These are phyloP conservation scores for Mrakia frigida DNA, from an alignment of 768 basidiomycete species.

Conservation along the genomic window DNA sequence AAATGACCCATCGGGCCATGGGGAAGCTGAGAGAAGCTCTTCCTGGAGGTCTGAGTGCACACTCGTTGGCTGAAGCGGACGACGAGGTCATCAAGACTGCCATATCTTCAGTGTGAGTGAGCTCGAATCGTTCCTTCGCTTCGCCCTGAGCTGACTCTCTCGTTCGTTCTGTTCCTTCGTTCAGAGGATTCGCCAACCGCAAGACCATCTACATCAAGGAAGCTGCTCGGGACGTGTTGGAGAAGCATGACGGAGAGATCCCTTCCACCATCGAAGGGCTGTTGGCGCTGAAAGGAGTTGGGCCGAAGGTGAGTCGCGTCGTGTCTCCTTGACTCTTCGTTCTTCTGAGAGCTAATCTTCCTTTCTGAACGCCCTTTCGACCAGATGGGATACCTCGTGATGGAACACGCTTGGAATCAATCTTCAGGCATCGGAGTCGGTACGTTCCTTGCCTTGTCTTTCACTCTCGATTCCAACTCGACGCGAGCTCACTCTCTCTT, in stretches of 20 bases:
- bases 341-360: not conserved
- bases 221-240: conserved; percentile 15
- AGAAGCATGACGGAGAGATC: conserved; percentile 22
- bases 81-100: conserved; percentile 14
- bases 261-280: conserved; percentile 24
- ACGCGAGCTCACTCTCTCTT: not conserved
- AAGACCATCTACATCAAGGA: conserved; percentile 28
- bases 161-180: not conserved
- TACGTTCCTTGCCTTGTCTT: not conserved
- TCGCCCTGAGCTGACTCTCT: no score
- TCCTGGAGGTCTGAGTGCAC: conserved; percentile 14
- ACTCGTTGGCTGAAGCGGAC: not conserved
- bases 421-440: not conserved
- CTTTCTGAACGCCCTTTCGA: not conserved
- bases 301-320: conserved; percentile 18
- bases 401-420: conserved; percentile 25
- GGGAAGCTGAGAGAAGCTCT: conserved; percentile 13
- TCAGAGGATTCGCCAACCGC: conserved; percentile 24
- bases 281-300: conserved; percentile 24
- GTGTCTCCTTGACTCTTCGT: not conserved
- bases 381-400: conserved; percentile 26
- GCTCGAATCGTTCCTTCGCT: not conserved
- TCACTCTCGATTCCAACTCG: not conserved
- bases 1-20: conserved; percentile 25
- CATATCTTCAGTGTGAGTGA: not conserved